Evolutionary conservation across 1,284 basidiomycete genomes (phyloP).

Genomic region (Porodaedalea pini): DNA sequence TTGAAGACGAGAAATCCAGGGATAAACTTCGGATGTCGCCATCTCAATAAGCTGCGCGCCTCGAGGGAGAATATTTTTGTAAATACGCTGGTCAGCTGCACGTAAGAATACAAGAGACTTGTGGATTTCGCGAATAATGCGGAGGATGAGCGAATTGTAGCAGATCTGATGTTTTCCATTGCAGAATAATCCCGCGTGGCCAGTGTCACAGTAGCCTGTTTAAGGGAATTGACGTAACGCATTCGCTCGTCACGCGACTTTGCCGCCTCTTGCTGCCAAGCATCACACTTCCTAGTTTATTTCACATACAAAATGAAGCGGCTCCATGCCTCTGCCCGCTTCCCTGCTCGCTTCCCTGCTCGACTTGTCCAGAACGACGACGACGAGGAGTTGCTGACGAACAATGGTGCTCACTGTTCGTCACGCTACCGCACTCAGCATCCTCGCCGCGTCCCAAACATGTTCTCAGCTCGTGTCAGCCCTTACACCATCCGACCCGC

Average conservation of each 20-base stretch:
- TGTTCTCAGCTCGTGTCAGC: not conserved
- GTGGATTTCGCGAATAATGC: not conserved
- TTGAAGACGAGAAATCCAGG: not conserved
- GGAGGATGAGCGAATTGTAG: not conserved
- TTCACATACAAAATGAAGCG: no score
- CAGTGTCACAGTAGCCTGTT: not conserved
- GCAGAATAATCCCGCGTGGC: not conserved
- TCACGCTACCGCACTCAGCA: not conserved
- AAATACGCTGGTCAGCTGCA: not conserved
- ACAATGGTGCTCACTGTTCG: not conserved
- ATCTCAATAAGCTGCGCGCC: not conserved
- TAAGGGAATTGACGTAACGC: not conserved
- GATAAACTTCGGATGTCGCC: not conserved
- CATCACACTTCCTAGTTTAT: no score
- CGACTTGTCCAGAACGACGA: not conserved
- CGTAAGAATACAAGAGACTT: not conserved
- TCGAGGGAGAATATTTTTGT: not conserved
- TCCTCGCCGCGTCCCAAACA: not conserved
- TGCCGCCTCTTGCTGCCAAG: no score
- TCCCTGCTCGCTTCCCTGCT: not conserved
- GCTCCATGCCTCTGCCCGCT: not conserved
- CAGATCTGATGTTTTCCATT: not conserved
- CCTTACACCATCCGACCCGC: not conserved
- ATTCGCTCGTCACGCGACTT: not conserved
- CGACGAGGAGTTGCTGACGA: not conserved